Conservation (phyloP, 495 filamentous ascomycete species). For the Talaromyces thailandensis region DNA sequence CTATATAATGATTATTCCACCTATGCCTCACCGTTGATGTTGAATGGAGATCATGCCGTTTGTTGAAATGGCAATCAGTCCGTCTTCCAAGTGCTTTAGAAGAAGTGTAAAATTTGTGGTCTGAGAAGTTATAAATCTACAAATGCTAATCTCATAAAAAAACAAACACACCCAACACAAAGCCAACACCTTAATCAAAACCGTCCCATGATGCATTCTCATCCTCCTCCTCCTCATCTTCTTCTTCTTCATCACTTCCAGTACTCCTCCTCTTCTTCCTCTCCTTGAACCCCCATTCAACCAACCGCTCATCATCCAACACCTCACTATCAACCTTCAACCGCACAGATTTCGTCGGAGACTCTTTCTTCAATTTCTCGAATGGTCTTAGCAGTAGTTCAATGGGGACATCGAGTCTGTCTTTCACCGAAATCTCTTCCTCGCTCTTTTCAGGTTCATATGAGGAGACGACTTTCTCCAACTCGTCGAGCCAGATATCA, state of each 20-base stretch:
- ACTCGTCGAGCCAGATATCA: constrained; percentile 86
- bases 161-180: not conserved
- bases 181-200: constrained; percentile 44
- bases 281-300: constrained; percentile 43
- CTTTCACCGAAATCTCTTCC: constrained; percentile 10
- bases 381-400: constrained; percentile 52
- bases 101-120: not conserved
- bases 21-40: not conserved
- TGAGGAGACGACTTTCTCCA: constrained; percentile 52
- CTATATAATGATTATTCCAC: not conserved
- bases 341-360: constrained; percentile 63
- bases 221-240: constrained; percentile 34
- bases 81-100: not conserved
- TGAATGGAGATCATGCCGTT: not conserved
- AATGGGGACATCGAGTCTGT: constrained; percentile 29
- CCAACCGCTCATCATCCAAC: constrained; percentile 66
- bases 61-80: not conserved
- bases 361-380: constrained; percentile 44
- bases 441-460: constrained; percentile 13
- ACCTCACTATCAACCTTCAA: constrained; percentile 55
- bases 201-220: constrained; percentile 61
- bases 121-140: not conserved
- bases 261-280: constrained; percentile 13
- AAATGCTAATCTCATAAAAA: not conserved
- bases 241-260: constrained; percentile 19